Conservation (phyloP, 2,329 filamentous ascomycete genomes). For the Raffaelea albimanens region DNA sequence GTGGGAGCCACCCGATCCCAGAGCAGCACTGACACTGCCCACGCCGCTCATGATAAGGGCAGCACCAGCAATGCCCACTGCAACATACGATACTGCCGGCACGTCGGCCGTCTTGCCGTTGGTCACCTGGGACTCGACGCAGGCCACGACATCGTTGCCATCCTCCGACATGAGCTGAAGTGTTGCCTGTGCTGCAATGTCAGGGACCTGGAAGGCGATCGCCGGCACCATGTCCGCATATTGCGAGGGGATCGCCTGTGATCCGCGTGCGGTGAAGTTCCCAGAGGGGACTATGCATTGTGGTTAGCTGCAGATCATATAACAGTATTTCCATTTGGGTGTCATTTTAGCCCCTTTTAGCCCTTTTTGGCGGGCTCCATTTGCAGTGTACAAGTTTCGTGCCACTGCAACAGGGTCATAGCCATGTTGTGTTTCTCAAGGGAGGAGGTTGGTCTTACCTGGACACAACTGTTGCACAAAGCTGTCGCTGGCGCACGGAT, state of each 20-base stretch:
- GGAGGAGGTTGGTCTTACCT: conserved; percentile 49
- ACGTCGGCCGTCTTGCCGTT: conserved; percentile 80
- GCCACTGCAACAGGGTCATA: too few species aligned
- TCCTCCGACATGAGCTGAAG: conserved; percentile 61
- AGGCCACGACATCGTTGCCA: conserved; percentile 54
- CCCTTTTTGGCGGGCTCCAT: too few species aligned
- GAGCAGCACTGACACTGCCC: conserved; percentile 55
- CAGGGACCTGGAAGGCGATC: conserved; percentile 84
- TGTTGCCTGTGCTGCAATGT: conserved; percentile 78
- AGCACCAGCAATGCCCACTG: conserved; percentile 75
- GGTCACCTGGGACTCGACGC: conserved; percentile 68
- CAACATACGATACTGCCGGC: conserved; percentile 71
- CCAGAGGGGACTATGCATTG: conserved; percentile 58
- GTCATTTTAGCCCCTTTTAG: too few species aligned
- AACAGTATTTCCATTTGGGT: background rate
- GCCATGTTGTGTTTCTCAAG: too few species aligned
- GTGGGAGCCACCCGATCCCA: conserved; percentile 24
- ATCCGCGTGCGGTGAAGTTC: conserved; percentile 62
- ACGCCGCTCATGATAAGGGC: conserved; percentile 66
- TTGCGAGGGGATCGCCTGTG: conserved; percentile 59
- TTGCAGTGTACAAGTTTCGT: too few species aligned
- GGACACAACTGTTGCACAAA: conserved; percentile 73
- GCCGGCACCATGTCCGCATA: conserved; percentile 70
- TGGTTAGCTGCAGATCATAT: conserved; percentile 1
- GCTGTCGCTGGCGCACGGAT: conserved; percentile 65